phyloP scores from a whole-genome alignment of 2,329 filamentous ascomycete genomes.

The Aspergillus floridensis region DNA sequence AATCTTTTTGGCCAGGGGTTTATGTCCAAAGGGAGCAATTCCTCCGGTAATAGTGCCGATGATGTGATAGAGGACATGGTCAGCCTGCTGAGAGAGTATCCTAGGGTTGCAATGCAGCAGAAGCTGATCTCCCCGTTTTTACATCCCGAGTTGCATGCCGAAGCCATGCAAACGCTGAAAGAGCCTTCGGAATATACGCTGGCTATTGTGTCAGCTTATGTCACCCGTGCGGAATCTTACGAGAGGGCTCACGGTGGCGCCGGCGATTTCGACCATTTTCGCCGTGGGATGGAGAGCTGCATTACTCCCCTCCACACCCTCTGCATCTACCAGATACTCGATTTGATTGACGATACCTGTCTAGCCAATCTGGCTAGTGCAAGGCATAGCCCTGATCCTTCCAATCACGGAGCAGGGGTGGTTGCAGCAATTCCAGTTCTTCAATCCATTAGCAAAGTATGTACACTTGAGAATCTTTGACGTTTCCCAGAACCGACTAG shows the following conservation, averaged over 20 bases:
- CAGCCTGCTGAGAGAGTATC: constrained; percentile 12
- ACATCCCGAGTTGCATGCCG: constrained; percentile 15
- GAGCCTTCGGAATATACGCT: constrained; percentile 16
- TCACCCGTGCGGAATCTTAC: constrained; percentile 11
- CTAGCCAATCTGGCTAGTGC: not conserved
- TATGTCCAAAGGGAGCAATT: not conserved
- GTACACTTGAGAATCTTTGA: not conserved
- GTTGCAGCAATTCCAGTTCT: not conserved
- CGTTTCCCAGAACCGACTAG: too few species aligned
- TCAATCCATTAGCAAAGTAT: not conserved
- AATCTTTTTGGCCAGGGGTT: constrained; percentile 12
- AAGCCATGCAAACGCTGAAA: constrained; percentile 13
- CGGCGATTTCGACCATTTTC: constrained; percentile 14
- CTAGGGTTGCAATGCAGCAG: constrained; percentile 12
- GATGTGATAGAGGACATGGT: constrained; percentile 11
- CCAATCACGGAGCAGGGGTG: not conserved
- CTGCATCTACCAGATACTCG: constrained; percentile 18
- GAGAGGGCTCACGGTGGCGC: constrained; percentile 14
- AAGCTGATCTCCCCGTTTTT: constrained; percentile 19
- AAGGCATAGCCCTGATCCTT: not conserved
- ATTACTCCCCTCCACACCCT: constrained; percentile 17
- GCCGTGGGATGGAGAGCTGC: constrained; percentile 13
- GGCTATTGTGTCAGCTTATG: constrained; percentile 13
- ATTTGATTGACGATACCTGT: constrained; percentile 15
- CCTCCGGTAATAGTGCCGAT: not conserved